Base-by-base conservation (phyloP, 73 alveolate genomes). In the Paramecium sexaurelia region DNA sequence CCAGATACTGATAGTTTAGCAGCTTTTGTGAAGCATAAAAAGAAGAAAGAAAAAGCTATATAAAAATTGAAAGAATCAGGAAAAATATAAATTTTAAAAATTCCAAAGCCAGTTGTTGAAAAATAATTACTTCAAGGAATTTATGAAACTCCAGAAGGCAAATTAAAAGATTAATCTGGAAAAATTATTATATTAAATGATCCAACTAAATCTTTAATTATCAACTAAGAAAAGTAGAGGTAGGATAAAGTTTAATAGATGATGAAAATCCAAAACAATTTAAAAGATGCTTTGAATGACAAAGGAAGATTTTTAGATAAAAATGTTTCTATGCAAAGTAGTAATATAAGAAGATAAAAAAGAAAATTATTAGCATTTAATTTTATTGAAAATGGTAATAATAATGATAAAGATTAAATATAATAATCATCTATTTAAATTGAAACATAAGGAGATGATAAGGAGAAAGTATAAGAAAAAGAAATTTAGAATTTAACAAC, bases 331-430 rank as follows among this genome's bases (percentile, higher is more conserved):
- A 22, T 93, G 2, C 90, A 69, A 33, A 43, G 51, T 0, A 55
- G 93, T 51, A 29, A 35, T 19, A 68, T 45, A 33, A 93, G 68
- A 92, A 87, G 95, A 85, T 92, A 90, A 45, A 93, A 91, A 83
- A 94, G 91, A 95, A 91, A 88, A 93, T 47, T 55, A 11, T 71
- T 85, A 61, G 96, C 96, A 4, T 87, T 95, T 33, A 94, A 85
- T 55, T 94, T 95, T 36, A 92, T 90, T 75, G 93, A 94, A 35
- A 91, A 94, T 69, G 96, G 97, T 24, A 71, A 92, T 27, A 91
- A 85, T 68, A 92, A 92, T 78, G 17, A 10, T 10, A n/a, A n/a
- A n/a, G 87, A 92, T n/a, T 83, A 87, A 32, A 22, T 51, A 20
- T 7, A 51, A 51, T 20, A 51, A 51, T 1, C 5, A 0, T 5